Percentiles rank a stretch among this genome's conserved stretches.
These are phyloP conservation scores for Fistulifera solaris DNA, from an alignment of 108 stramenopile species.

Conservation along the genomic window DNA sequence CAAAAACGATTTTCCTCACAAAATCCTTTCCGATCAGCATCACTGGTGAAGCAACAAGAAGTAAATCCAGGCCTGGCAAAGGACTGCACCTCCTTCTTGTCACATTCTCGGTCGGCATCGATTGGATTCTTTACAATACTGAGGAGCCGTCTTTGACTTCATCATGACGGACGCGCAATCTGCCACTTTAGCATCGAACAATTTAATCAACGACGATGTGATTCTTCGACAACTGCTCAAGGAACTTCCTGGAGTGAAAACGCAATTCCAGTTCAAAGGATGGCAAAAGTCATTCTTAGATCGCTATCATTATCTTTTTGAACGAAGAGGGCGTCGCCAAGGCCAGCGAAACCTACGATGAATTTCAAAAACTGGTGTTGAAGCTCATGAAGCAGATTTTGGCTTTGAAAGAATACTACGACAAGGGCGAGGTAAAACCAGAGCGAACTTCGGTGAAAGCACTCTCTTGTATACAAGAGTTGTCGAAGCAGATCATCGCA, in stretches of 20 bases:
- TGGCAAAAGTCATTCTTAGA: constrained; percentile 7
- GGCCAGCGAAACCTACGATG: neutral
- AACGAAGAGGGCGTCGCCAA: neutral
- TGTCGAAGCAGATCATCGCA: no score
- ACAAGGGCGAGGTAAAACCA: neutral
- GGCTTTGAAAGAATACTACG: neutral
- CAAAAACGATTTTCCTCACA: no score
- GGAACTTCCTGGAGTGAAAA: neutral
- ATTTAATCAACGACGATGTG: constrained; percentile 1
- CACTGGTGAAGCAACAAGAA: no score
- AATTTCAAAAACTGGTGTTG: neutral
- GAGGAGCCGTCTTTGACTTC: no score
- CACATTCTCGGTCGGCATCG: no score
- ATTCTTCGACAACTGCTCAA: constrained; percentile 1
- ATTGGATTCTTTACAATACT: no score
- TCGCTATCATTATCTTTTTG: neutral
- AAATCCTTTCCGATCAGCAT: no score
- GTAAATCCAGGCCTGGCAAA: no score
- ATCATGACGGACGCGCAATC: no score
- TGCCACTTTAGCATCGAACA: neutral
- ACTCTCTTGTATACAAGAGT: no score
- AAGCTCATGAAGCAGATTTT: constrained; percentile 3
- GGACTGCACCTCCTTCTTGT: no score
- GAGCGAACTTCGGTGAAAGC: neutral
- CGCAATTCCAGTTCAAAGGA: constrained; percentile 1